Base-by-base conservation (phyloP, 495 filamentous ascomycete species). In the Sordaria brevicollis region DNA sequence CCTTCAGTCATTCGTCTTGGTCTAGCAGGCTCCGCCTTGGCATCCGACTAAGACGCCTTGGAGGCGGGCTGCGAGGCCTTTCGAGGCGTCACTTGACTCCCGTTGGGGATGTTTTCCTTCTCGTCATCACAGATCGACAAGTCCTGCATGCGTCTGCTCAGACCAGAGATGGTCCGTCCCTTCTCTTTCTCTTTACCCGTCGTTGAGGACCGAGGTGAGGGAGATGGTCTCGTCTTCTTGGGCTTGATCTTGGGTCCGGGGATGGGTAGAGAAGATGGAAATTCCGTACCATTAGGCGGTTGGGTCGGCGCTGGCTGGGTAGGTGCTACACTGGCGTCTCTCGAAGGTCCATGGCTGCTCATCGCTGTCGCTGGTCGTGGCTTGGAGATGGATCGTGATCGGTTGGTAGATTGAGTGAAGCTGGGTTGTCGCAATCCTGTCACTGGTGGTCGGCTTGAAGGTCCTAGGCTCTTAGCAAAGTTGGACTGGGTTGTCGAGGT, bases 261-360 rank as follows among this genome's bases (percentile, higher is more conserved):
- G 49, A 74, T 72, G 78, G 74, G 70, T 69, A 67, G 66, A 70
- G 43, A 65, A 70, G 66, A 25, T 33, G 66, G 57, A 54, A 65
- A 31, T 34, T 68, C 81, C 88, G 77, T 93, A 94, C 92, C 92
- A 85, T 92, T 91, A 78, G 86, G 79, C 81, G 89, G 78, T 15
- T 73, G 80, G 80, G 39, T 71, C 74, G 73, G 80, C 49, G 49
- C 49, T 13, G 89, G 78, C 13, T 73, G 80, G 79, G 36, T 70
- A 74, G 72, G 80, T 71, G 25, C 74, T 71, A 43, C 80, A 70
- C 78, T 76, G 17, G 79, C 77, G n/a, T 81, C 75, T 9, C 67
- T 38, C 25, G 49, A 62, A 31, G 49, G 13, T 82, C 77, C 74
- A 70, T 88, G 84, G 71, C 83, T 84, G 67, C 87, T 88, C 77